Evolutionary conservation across 2,329 filamentous ascomycete genomes (phyloP), one percentile per base, ranked within the genome.

Genomic region (Aspergillus caelatus): DNA sequence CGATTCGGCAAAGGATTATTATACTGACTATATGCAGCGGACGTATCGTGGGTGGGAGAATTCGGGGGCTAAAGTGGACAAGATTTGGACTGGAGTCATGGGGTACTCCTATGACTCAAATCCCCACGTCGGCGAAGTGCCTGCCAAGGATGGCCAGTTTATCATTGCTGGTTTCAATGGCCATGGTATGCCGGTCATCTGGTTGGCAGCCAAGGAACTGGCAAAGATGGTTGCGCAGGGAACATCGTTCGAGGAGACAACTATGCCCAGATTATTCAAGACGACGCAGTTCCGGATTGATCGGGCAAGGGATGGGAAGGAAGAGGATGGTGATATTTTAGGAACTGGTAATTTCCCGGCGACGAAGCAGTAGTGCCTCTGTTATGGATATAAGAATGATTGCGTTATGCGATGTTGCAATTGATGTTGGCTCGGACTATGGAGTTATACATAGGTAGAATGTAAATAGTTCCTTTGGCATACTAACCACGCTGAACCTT

Each of bases 181-280:
- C 0, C 86, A 90, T 73, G 87, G 88, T 0, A 90, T 90, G 88
- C 87, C 87, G 0, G 73, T 87, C 21, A 87, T 86, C 60, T 85
- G 86, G 76, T 83, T 86, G 71, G 84, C 83, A 36, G 86, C 86
- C 0, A 83, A 84, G 68, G 88, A 84, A 0, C 68, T 90, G 61
- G 84, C 82, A 2, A 74, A 78, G 21, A 87, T 89, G 84, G 82
- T 88, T 61, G 64, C 69, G 12, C 67, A 69, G 9, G 65, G 61
- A 1, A 64, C 67, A 7, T 23, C 64, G 0, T 73, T 77, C 4
- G 70, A 72, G 5, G 69, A 69, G 12, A 74, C 73, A 3, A 66
- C 66, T 1, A 58, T 79, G 23, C 77, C 77, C 1, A 63, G 63
- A 8, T 62, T 76, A 3, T 79, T 75, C 58, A 68, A 74, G 65